These are phyloP conservation scores for Aureococcus anophagefferens DNA, from an alignment of 108 stramenopile species.

Conservation along the genomic window DNA sequence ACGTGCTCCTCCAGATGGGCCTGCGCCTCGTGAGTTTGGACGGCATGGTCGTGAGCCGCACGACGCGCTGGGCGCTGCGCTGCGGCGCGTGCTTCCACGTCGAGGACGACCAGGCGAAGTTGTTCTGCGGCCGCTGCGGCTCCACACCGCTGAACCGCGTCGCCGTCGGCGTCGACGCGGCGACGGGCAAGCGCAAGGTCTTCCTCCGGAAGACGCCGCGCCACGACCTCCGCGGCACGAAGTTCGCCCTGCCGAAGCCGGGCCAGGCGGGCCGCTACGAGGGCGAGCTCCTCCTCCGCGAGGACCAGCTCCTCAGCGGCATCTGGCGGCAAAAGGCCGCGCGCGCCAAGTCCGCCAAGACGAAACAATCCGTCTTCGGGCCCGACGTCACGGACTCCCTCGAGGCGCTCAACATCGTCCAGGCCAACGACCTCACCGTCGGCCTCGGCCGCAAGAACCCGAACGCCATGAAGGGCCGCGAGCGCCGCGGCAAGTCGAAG, in stretches of 20 bases:
- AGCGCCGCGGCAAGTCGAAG: slow-evolving; percentile 88
- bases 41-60: slow-evolving; percentile 64
- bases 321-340: slow-evolving; percentile 91
- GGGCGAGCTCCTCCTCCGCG: slow-evolving; percentile 83
- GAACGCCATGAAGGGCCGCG: slow-evolving; percentile 75
- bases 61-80: slow-evolving; percentile 86
- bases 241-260: slow-evolving; percentile 82
- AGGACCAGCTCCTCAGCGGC: slow-evolving; percentile 91
- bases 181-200: slow-evolving; percentile 68
- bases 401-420: slow-evolving; percentile 55
- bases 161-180: slow-evolving; percentile 71
- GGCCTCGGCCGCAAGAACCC: slow-evolving; percentile 83
- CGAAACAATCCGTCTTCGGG: slow-evolving; percentile 68
- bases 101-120: slow-evolving; percentile 31
- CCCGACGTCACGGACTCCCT: slow-evolving; percentile 68
- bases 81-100: slow-evolving; percentile 78
- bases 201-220: slow-evolving; percentile 65
- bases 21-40: slow-evolving; percentile 72
- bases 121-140: slow-evolving; percentile 92
- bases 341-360: slow-evolving; percentile 54
- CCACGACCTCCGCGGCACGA: slow-evolving; percentile 71
- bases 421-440: slow-evolving; percentile 58
- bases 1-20: slow-evolving; percentile 93
- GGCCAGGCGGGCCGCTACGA: slow-evolving; percentile 60
- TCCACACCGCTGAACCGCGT: slow-evolving; percentile 70